Conservation (phyloP, 2,329 filamentous ascomycete genomes). For the Fusarium sp. region DNA sequence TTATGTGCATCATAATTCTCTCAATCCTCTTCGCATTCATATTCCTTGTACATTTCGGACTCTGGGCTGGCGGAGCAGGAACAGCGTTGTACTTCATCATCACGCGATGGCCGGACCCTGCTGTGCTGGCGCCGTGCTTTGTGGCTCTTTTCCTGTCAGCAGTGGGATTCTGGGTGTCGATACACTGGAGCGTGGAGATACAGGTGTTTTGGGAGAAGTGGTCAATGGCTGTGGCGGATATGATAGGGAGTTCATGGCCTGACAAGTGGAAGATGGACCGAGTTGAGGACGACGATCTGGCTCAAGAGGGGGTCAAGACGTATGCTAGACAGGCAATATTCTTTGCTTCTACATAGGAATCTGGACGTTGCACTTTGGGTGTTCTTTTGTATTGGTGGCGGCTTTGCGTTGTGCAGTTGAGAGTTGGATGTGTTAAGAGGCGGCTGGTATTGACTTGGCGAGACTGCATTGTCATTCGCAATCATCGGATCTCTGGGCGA, state of each 20-base stretch:
- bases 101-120: constrained; percentile 46
- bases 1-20: background rate
- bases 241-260: constrained; percentile 1
- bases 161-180: constrained; percentile 16
- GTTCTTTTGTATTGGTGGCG: no score
- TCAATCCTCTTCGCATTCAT: background rate
- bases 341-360: constrained; percentile 7
- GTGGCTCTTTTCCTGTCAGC: constrained; percentile 29
- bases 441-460: no score
- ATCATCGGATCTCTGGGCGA: no score
- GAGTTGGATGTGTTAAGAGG: no score
- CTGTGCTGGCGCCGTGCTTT: constrained; percentile 47
- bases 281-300: constrained; percentile 36
- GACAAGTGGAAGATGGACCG: constrained; percentile 20
- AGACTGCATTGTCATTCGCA: no score
- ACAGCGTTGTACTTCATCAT: constrained; percentile 48
- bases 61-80: constrained; percentile 37
- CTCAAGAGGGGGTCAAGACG: constrained; percentile 22
- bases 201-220: background rate
- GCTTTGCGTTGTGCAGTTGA: no score
- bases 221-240: background rate
- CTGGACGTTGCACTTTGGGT: no score
- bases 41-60: constrained; percentile 26
- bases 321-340: constrained; percentile 51
- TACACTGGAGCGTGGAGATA: constrained; percentile 15